Conservation (phyloP, 495 filamentous ascomycete species). For the Podospora australis region DNA sequence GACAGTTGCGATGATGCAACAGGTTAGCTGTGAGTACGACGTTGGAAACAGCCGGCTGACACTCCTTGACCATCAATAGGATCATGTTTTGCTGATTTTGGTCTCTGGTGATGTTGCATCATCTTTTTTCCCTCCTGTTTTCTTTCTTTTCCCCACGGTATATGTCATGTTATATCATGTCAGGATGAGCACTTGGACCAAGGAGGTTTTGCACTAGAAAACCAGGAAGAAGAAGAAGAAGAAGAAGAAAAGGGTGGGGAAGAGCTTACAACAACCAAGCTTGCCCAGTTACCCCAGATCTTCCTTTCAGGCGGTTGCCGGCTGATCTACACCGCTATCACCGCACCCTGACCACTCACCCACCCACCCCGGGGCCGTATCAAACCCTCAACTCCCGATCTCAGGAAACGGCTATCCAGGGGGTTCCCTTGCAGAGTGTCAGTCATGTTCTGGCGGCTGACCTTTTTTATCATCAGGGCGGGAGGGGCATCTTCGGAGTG, state of each 20-base stretch:
- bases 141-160: too few relatives aligned
- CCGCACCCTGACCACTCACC: not conserved
- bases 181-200: not conserved
- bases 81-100: too few relatives aligned
- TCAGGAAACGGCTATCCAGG: not conserved
- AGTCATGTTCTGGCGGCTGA: not conserved
- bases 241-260: not conserved
- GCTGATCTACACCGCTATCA: slow-evolving; percentile 1
- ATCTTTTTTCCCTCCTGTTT: too few relatives aligned
- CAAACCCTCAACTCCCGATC: not conserved
- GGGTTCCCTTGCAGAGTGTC: not conserved
- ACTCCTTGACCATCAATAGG: too few relatives aligned
- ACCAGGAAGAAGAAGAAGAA: not conserved
- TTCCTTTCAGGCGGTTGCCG: slow-evolving; percentile 5
- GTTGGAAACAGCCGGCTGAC: not conserved
- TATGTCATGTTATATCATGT: not conserved
- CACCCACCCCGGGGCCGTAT: not conserved
- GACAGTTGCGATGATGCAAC: not conserved
- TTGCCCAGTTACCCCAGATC: slow-evolving; percentile 3
- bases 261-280: not conserved
- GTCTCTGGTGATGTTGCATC: too few relatives aligned
- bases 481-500: slow-evolving; percentile 1
- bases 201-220: not conserved
- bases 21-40: not conserved
- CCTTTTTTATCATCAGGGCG: not conserved